These are phyloP conservation scores for Ophiostoma montium DNA, from an alignment of 2,329 filamentous ascomycete species.

Conservation along the genomic window DNA sequence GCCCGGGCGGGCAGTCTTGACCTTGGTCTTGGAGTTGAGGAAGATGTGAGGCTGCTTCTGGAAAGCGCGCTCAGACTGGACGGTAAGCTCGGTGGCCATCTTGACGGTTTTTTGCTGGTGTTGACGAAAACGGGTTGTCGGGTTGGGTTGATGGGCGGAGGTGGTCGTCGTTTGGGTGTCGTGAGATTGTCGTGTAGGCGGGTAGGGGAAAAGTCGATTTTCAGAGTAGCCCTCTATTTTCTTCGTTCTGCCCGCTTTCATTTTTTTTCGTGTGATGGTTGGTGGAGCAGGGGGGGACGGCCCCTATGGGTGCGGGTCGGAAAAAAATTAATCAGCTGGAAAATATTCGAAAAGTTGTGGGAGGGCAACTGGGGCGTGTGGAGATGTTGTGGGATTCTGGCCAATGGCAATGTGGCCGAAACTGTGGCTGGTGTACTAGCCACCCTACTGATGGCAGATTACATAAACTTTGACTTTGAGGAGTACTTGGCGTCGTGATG, in stretches of 20 bases:
- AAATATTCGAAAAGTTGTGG: slow-evolving; percentile 13
- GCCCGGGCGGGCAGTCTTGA: slow-evolving; percentile 70
- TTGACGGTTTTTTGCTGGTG: slow-evolving; percentile 14
- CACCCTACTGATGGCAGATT: neutral
- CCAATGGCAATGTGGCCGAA: neutral
- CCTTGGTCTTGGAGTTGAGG: slow-evolving; percentile 90
- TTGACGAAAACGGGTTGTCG: slow-evolving; percentile 1
- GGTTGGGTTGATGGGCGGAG: slow-evolving; percentile 3
- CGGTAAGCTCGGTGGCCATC: slow-evolving; percentile 97
- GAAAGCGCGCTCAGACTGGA: slow-evolving; percentile 99
- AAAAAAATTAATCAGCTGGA: slow-evolving; percentile 7
- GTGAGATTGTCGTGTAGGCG: slow-evolving; percentile 4
- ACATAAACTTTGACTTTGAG: no score
- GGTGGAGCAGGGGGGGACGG: slow-evolving; percentile 9
- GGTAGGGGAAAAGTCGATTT: slow-evolving; percentile 3
- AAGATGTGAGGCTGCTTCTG: slow-evolving; percentile 99
- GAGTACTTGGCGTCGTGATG: no score
- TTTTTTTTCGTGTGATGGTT: slow-evolving; percentile 14
- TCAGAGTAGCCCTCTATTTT: slow-evolving; percentile 9
- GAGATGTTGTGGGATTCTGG: neutral
- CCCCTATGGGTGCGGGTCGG: slow-evolving; percentile 5
- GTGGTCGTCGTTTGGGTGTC: slow-evolving; percentile 5
- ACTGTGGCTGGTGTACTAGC: slow-evolving; percentile 3
- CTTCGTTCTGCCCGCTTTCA: slow-evolving; percentile 2
- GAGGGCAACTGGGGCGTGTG: slow-evolving; percentile 11